phyloP scores from a whole-genome alignment of 371 early-diverging fungal genomes.

The Rhizopus stolonifer region DNA sequence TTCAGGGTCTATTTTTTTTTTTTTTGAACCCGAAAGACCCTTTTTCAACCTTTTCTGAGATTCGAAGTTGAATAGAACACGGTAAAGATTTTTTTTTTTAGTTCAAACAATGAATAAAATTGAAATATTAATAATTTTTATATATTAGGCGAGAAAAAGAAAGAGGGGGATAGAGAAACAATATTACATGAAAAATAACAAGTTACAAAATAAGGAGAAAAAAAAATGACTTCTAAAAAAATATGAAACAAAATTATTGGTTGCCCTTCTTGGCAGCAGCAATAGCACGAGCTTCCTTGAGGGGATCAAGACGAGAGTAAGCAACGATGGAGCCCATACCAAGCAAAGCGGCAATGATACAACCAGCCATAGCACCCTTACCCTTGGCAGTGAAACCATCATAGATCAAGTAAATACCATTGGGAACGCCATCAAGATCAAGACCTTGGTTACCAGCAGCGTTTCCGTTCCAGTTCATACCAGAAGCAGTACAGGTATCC shows the following conservation, averaged over 20 bases:
- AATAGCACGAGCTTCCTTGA: conserved; percentile 25
- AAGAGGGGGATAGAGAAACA: neutral
- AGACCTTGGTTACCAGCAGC: conserved; percentile 66
- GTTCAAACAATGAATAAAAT: neutral
- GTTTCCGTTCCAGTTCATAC: conserved; percentile 48
- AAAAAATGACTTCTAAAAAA: neutral
- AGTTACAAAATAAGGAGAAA: conserved; percentile 1
- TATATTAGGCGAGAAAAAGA: neutral
- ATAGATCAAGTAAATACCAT: conserved; percentile 51
- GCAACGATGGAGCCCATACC: conserved; percentile 73
- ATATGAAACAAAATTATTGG: neutral
- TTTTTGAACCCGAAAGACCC: no score
- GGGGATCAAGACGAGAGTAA: conserved; percentile 48
- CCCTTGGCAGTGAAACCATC: conserved; percentile 63
- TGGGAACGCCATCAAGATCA: conserved; percentile 54
- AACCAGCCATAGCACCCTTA: conserved; percentile 65
- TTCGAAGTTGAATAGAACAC: no score
- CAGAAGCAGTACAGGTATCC: conserved; percentile 55
- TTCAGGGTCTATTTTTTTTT: no score
- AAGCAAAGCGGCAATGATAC: conserved; percentile 63
- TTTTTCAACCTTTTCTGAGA: no score
- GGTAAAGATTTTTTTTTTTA: no score
- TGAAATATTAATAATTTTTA: neutral
- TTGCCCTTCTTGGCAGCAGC: neutral
- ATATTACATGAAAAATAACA: neutral